Percentiles rank a stretch among this genome's conserved stretches.
Evolutionary conservation across 805 yeast species (phyloP).

Genomic region (Ogataea nonfermentans): DNA sequence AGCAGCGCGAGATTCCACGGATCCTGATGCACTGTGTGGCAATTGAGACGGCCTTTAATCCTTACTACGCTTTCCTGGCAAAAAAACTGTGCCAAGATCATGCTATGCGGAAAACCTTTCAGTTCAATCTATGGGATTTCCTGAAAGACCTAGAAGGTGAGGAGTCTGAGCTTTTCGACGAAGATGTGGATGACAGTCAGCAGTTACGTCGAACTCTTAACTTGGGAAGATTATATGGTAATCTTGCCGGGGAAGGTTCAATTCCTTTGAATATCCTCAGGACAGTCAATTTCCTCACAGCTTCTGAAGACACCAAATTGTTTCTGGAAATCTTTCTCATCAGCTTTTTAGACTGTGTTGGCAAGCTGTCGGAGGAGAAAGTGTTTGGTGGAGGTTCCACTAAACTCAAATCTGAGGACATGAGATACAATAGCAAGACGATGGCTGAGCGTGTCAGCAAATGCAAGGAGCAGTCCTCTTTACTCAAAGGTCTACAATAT

Average conservation of each 20-base stretch:
- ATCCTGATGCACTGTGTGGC: constrained; percentile 84
- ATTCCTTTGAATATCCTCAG: constrained; percentile 72
- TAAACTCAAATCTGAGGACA: constrained; percentile 31
- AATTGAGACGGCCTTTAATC: constrained; percentile 81
- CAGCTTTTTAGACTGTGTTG: constrained; percentile 62
- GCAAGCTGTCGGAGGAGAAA: constrained; percentile 55
- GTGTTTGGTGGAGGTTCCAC: constrained; percentile 43
- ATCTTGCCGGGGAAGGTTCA: constrained; percentile 67
- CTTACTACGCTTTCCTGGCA: constrained; percentile 83
- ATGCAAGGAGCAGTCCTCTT: constrained; percentile 54
- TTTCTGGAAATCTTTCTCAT: constrained; percentile 75
- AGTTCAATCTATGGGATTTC: constrained; percentile 86
- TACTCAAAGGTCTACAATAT: constrained; percentile 65
- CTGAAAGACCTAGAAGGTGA: constrained; percentile 65
- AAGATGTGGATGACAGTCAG: constrained; percentile 54
- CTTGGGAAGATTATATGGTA: constrained; percentile 79
- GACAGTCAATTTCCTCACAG: constrained; percentile 68
- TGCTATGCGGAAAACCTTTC: constrained; percentile 76
- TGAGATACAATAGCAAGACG: constrained; percentile 33
- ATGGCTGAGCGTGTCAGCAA: constrained; percentile 41
- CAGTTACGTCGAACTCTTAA: constrained; percentile 62
- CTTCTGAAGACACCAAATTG: constrained; percentile 56
- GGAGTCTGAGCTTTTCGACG: constrained; percentile 22
- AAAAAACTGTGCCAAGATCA: constrained; percentile 73
- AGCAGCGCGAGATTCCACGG: constrained; percentile 82